Percentiles rank a stretch among this genome's conserved stretches.
phyloP scores from a whole-genome alignment of 2,329 filamentous ascomycete genomes.

The Diaporthe sp. region DNA sequence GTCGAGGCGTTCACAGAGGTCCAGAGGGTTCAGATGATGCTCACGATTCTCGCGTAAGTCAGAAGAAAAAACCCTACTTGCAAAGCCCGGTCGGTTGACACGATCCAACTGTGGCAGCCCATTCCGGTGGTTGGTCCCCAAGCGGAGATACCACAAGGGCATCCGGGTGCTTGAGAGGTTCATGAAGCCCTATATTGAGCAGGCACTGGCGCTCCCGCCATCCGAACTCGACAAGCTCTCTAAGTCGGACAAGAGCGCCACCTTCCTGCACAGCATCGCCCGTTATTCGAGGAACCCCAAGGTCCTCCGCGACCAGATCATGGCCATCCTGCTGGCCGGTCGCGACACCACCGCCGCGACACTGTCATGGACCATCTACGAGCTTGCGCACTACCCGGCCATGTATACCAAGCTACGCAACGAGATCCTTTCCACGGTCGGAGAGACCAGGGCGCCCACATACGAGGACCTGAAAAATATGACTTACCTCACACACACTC shows the following conservation, averaged over 20 bases:
- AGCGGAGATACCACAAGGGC: slow-evolving; percentile 68
- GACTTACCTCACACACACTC: slow-evolving; percentile 60
- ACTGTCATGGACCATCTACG: slow-evolving; percentile 53
- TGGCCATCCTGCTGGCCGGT: slow-evolving; percentile 78
- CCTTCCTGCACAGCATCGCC: slow-evolving; percentile 82
- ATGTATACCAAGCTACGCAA: slow-evolving; percentile 50
- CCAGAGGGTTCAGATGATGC: slow-evolving; percentile 73
- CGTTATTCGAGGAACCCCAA: slow-evolving; percentile 71
- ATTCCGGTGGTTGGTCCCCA: slow-evolving; percentile 67
- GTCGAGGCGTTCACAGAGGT: slow-evolving; percentile 77
- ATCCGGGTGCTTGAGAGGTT: slow-evolving; percentile 75
- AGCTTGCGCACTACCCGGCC: slow-evolving; percentile 48
- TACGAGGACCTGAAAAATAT: slow-evolving; percentile 60
- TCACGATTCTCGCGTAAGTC: slow-evolving; percentile 60
- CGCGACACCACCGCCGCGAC: slow-evolving; percentile 68
- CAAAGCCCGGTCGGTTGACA: not conserved
- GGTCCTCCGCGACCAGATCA: slow-evolving; percentile 80
- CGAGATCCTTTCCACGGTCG: slow-evolving; percentile 45
- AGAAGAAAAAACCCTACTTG: not conserved
- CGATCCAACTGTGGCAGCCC: slow-evolving; percentile 54
- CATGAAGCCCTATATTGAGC: slow-evolving; percentile 75
- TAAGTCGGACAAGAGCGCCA: slow-evolving; percentile 74
- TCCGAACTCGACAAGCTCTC: slow-evolving; percentile 76
- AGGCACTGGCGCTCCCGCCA: slow-evolving; percentile 69
- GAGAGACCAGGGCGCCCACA: slow-evolving; percentile 48